Base-by-base conservation (phyloP, 2,329 filamentous ascomycete species). In the Thermoascus crustaceus region DNA sequence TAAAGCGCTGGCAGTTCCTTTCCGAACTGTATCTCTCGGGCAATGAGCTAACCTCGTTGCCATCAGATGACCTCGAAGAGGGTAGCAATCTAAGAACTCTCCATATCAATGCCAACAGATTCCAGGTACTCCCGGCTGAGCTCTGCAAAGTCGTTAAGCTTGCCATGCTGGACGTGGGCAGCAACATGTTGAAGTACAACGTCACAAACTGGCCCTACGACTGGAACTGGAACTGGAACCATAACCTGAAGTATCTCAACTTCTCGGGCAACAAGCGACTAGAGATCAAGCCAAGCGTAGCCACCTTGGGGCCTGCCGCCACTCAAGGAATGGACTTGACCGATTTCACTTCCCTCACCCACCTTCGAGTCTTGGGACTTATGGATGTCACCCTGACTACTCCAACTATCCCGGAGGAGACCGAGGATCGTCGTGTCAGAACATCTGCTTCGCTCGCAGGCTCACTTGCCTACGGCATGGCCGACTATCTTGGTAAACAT, bases 191-290 rank as follows among this genome's bases (percentile, higher is more conserved):
- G 38, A 98, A 96, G 61, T 98, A 98, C 73, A 98, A 98, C 57
- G 93, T 98, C 31, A 91, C 87, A 19, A 98, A 98, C 54, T 94
- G 94, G 72, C 91, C 89, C 0, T 98, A 98, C 56, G 91, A 98
- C 57, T 98, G 91, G 91, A 98, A 98, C 53, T 98, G 91, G 91
- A 96, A 96, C 54, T 85, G 91, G 72, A 98, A 98, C 53, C 85
- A 84, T 32, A 93, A 95, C 50, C 67, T 98, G 46, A 83, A 88
- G 44, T 98, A 93, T 54, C 79, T 98, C 43, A 98, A 96, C 54
- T 71, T 98, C 53, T 96, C 89, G 0, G 91, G 91, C 34, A 98
- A 98, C 66, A 95, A 94, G 61, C 80, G 89, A 33, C 66, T 98
- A 21, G 91, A 98, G 61, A 96, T 98, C 66, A 80, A 80, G 52